Evolutionary conservation across 208 protist species (phyloP), one percentile per base, ranked within the genome.

Genomic region (Tetramitus jugosus): DNA sequence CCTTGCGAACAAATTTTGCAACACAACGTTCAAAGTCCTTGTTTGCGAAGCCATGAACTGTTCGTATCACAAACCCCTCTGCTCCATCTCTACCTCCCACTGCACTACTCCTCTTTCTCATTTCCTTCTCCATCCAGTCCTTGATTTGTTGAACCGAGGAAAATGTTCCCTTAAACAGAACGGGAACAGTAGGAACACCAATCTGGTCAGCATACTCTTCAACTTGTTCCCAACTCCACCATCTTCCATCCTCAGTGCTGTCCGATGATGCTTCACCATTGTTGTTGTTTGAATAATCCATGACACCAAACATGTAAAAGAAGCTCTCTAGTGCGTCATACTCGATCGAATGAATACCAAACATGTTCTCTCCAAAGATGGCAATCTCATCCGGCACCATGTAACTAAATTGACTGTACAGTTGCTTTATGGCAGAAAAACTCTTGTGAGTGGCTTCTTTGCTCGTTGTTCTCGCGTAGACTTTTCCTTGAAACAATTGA

Each of bases 231-330:
- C 61, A 37, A 31, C 31, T 10, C 26, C 3, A 37, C 1, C 61
- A 67, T 37, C 76, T 3, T n/a, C 37, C 31, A 65, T 37, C 31
- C 20, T 23, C 60, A 81, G 23, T 45, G 7, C n/a, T 23, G 31
- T 60, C 3, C 69, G 2, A 69, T 43, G 29, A 14, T 65, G 26
- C 77, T 77, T 77, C 23, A 31, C 29, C 77, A 40, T 40, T 35
- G 4, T 31, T 72, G 17, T 39, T 77, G 13, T 33, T 60, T 77
- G 7, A 60, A 37, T n/a, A n/a, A 49, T 80, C 74, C 10, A 53
- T 45, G n/a, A 82, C 49, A n/a, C 78, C 49, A 68, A 82, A 82
- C 33, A 82, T 42, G 45, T 79, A 82, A 68, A 82, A 82, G 33
- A 45, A 82, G 33, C 2, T n/a, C 4, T 60, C 31, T 31, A 82